Evolutionary conservation across 139 green algal species (phyloP), one percentile per base, ranked within the genome.

Genomic region (Chlorella sorokiniana): DNA sequence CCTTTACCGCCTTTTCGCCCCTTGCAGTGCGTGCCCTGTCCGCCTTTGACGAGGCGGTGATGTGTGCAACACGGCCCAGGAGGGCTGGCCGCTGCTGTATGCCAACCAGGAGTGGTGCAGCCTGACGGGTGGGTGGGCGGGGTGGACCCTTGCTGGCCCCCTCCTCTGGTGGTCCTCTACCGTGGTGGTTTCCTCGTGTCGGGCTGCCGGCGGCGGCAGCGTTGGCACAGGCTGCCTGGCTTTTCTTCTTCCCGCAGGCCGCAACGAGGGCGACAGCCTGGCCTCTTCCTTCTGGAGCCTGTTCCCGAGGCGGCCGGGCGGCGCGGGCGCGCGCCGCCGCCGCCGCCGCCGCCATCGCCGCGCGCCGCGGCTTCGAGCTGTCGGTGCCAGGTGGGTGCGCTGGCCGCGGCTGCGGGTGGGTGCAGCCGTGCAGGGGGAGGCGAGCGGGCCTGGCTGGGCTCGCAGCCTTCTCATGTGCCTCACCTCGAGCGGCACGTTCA

Each of bases 1-100:
- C 14, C 9, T 25, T 18, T 59, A 8, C 1, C 40, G 1, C 35
- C 42, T 27, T 27, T 5, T 1, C 18, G n/a, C 65, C 65, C 31
- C 37, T 29, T 8, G 74, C 74, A 69, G 74, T 80, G 54, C 74
- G 74, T n/a, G 74, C 74, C 11, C 74, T 80, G 10, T 70, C 56
- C 0, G 54, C 38, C 74, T 80, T 80, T 61, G 22, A 70, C 0
- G 56, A 80, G 37, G 38, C 74, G 7, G 74, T 82, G 38, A 51
- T 65, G 77, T 83, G 16, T 64, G 64, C 77, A 48, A 67, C 77
- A 37, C 38, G 35, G 27, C 64, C 5, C 25, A 22, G 29, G 22
- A 68, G 2, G 40, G 77, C 48, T 73, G 64, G 44, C 77, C 65
- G 22, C 35, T 74, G 40, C 42, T 75, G n/a, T 73, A 65, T 8